Percentiles rank a stretch among this genome's conserved stretches.
Conservation (phyloP, 805 yeast genomes). For the Pichia thaimueangensis region DNA sequence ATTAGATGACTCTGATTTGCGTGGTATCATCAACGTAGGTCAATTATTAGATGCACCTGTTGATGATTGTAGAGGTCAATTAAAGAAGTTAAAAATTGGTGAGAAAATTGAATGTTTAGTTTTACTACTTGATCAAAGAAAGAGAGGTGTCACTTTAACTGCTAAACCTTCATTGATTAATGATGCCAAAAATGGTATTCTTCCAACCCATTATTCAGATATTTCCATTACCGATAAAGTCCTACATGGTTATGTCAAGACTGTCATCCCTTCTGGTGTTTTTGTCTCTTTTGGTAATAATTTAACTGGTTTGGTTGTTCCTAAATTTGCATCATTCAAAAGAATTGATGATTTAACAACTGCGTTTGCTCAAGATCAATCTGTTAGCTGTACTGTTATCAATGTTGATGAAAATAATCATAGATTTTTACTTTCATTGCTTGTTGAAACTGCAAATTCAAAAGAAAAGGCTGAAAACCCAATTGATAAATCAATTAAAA, state of each 20-base stretch:
- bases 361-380: slow-evolving; percentile 58
- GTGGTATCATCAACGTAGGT: slow-evolving; percentile 68
- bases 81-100: slow-evolving; percentile 62
- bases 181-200: slow-evolving; percentile 45
- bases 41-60: slow-evolving; percentile 72
- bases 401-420: slow-evolving; percentile 61
- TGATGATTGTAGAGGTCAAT: slow-evolving; percentile 61
- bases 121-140: slow-evolving; percentile 57
- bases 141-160: slow-evolving; percentile 56
- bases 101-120: slow-evolving; percentile 51
- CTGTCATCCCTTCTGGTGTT: slow-evolving; percentile 72
- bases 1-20: slow-evolving; percentile 41
- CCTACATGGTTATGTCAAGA: slow-evolving; percentile 70
- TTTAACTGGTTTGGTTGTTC: slow-evolving; percentile 77
- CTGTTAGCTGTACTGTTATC: slow-evolving; percentile 61
- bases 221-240: slow-evolving; percentile 41
- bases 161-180: slow-evolving; percentile 60
- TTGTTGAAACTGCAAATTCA: slow-evolving; percentile 25
- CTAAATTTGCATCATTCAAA: slow-evolving; percentile 58
- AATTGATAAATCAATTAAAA: slow-evolving; percentile 46
- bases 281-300: slow-evolving; percentile 77
- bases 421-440: slow-evolving; percentile 64
- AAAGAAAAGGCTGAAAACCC: slow-evolving; percentile 44
- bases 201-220: slow-evolving; percentile 61
- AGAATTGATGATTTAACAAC: slow-evolving; percentile 47